A percentile compares a stretch with the other conserved stretches of the same genome.
phyloP scores from a whole-genome alignment of 179 eudicot genomes.

The Vitellaria paradoxa region DNA sequence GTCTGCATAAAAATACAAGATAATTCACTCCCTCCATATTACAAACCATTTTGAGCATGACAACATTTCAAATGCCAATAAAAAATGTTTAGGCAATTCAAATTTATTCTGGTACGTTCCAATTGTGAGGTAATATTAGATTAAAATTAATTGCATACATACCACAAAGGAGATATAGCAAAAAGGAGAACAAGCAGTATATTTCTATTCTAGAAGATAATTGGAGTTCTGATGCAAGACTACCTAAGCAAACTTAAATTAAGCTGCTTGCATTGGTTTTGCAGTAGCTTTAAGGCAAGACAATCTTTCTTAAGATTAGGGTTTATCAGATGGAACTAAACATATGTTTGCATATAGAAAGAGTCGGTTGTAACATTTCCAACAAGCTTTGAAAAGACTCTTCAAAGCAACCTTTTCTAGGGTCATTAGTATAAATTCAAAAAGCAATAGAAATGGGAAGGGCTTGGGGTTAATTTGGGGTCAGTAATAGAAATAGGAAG shows the following conservation, averaged over 20 bases:
- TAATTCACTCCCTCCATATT: not conserved
- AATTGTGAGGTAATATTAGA: not conserved
- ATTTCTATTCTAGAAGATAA: not conserved
- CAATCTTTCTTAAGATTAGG: not conserved
- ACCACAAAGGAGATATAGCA: not conserved
- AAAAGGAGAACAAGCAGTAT: not conserved
- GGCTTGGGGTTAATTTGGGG: not conserved
- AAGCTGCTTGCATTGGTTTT: not conserved
- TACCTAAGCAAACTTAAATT: not conserved
- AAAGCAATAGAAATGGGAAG: not conserved
- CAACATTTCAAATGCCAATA: not conserved
- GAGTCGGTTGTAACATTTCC: not conserved
- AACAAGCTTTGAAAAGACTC: not conserved
- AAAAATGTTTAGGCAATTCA: not conserved
- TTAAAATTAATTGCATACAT: not conserved
- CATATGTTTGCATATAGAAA: not conserved
- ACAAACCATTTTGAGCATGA: slow-evolving; percentile 4
- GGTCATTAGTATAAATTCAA: not conserved
- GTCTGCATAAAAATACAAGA: slow-evolving; percentile 43
- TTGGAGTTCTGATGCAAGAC: not conserved
- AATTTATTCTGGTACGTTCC: not conserved
- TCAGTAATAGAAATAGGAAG: not conserved
- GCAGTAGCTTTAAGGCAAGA: not conserved
- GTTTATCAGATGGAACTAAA: not conserved
- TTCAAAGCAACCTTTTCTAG: not conserved